Evolutionary conservation across 169 alveolate genomes (phyloP).

Genomic region (Eimeria acervulina): DNA sequence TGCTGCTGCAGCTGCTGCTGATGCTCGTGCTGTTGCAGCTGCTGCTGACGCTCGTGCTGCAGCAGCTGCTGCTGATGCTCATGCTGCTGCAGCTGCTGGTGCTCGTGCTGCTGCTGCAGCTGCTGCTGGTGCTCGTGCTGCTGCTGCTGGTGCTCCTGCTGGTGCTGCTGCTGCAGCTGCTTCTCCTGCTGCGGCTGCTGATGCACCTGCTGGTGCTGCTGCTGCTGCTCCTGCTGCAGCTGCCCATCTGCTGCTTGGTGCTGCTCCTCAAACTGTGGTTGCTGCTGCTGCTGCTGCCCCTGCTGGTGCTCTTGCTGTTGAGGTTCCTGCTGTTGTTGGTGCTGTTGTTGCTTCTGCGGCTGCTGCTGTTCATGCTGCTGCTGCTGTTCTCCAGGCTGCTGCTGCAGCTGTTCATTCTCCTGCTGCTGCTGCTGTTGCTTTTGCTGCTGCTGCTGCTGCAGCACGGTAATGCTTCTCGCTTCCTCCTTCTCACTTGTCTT

Average conservation of each 20-base stretch:
- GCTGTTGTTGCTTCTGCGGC: not conserved
- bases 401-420: not conserved
- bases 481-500: not conserved
- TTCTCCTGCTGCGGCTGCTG: not conserved
- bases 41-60: not conserved
- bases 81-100: not conserved
- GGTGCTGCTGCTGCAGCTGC: not conserved
- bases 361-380: not conserved
- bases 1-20: not conserved
- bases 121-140: not conserved
- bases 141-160: not conserved
- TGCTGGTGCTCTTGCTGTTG: not conserved
- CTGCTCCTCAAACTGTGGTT: not conserved
- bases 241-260: not conserved
- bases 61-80: not conserved
- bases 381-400: not conserved
- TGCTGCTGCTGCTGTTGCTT: not conserved
- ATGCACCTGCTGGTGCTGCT: not conserved
- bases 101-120: not conserved
- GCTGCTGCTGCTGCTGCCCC: not conserved
- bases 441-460: not conserved
- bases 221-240: constrained; percentile 27
- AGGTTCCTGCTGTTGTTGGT: not conserved
- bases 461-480: not conserved
- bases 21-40: not conserved